Base-by-base conservation (phyloP, 2,329 filamentous ascomycete genomes). In the Stachybotrys echinatus region DNA sequence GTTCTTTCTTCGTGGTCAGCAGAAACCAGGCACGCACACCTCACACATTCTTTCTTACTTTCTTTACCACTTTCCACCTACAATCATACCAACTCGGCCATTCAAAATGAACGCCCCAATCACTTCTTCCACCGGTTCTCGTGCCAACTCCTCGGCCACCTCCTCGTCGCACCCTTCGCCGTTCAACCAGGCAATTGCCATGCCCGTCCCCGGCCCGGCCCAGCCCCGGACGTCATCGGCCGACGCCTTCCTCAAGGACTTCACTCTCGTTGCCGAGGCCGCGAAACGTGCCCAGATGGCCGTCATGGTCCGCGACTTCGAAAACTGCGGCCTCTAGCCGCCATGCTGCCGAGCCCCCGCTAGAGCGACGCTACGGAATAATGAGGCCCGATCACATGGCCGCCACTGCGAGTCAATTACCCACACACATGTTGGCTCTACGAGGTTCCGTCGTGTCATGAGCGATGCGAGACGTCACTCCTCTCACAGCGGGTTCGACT, bases 231-330 rank as follows among this genome's bases (percentile, higher is more conserved):
- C 63, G 2, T 61, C 72, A 1, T 76, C 74, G 14, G 76, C 77
- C 47, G 79, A 81, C 48, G 57, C 70, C 23, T 91, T 91, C 64
- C 77, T 95, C 52, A 83, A 85, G 60, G 87, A 95, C 68, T 89
- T 92, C 62, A 92, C 81, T 51, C 80, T 96, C 23, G 80, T 96
- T 40, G 92, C 92, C 34, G 92, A 97, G 74, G 92, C 92, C 2
- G 92, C 91, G 42, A 96, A 95, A 71, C 79, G 92, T 40, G 92
- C 92, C 10, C 90, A 96, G 70, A 88, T 96, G 77, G 89, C 89
- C 40, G 84, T 91, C 61, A 75, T 96, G 65, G 88, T 92, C 77
- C 80, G 92, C 54, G 92, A 96, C 68, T 79, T 97, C 63, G 90
- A 89, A 61, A 81, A 84, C 55, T 79, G 88, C 62, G 82, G 80